These are phyloP conservation scores for Blastobotrys malaysiensis DNA, from an alignment of 1,139 yeast species.

Conservation along the genomic window DNA sequence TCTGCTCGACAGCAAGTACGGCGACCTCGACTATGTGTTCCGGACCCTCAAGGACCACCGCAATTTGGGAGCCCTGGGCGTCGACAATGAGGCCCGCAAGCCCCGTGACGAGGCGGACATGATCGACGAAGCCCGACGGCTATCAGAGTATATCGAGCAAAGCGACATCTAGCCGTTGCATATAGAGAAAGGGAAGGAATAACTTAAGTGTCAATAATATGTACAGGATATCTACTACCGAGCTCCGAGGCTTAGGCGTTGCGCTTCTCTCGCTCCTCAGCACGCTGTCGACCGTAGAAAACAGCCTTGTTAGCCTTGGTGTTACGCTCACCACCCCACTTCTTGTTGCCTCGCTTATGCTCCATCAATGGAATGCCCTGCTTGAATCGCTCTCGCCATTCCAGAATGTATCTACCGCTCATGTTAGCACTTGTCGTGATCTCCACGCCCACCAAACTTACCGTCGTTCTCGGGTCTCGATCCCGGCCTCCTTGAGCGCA, in stretches of 20 bases:
- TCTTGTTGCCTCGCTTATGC: constrained; percentile 61
- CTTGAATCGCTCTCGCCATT: constrained; percentile 45
- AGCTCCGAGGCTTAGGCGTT: constrained; percentile 2
- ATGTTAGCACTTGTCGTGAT: constrained; percentile 14
- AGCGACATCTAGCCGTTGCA: not conserved
- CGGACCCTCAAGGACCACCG: constrained; percentile 24
- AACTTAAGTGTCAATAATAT: not conserved
- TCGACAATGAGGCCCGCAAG: constrained; percentile 24
- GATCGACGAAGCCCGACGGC: constrained; percentile 57
- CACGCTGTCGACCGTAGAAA: constrained; percentile 39
- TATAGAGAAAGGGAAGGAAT: not conserved
- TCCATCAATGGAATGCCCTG: constrained; percentile 56
- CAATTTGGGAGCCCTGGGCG: constrained; percentile 36
- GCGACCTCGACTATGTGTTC: constrained; percentile 40
- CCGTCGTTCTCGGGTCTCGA: constrained; percentile 62
- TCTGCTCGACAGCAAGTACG: constrained; percentile 47
- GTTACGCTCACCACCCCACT: constrained; percentile 86
- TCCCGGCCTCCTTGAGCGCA: constrained; percentile 70
- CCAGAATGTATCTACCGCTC: constrained; percentile 34
- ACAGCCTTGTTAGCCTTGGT: constrained; percentile 65
- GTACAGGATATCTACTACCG: not conserved
- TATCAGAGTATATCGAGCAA: constrained; percentile 39
- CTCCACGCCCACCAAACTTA: constrained; percentile 29
- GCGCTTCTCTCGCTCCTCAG: constrained; percentile 16
- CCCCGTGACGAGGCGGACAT: constrained; percentile 56